Evolutionary conservation across 1,284 basidiomycete species (phyloP).

Genomic region (Ceratobasidium sp.): DNA sequence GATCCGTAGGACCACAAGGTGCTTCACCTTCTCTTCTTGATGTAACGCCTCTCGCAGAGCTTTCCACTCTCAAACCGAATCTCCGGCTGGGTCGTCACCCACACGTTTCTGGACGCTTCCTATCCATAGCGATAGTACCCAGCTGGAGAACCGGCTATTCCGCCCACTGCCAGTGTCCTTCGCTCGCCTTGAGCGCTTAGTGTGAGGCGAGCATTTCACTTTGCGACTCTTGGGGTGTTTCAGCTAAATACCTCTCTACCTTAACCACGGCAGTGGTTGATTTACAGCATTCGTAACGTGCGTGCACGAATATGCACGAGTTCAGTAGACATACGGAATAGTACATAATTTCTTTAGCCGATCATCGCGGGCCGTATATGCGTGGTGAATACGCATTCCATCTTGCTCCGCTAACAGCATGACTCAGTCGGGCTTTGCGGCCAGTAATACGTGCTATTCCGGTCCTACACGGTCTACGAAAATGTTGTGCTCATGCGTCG

Average conservation of each 20-base stretch:
- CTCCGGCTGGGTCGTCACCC: background rate
- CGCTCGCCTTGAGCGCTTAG: background rate
- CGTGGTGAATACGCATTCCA: background rate
- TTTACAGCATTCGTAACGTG: too few species aligned
- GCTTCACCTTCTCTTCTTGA: constrained; percentile 24
- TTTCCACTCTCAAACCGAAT: background rate
- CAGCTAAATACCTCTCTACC: background rate
- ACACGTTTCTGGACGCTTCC: constrained; percentile 7
- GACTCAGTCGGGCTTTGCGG: background rate
- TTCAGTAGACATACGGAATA: background rate
- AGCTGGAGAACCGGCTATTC: background rate
- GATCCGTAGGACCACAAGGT: constrained; percentile 1
- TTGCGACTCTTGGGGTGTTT: background rate
- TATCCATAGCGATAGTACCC: background rate
- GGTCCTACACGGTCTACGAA: background rate
- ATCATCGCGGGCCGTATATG: background rate
- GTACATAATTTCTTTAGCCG: background rate
- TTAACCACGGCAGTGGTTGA: too few species aligned
- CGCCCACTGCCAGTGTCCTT: background rate
- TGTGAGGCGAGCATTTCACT: background rate
- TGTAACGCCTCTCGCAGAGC: background rate
- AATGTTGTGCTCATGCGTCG: background rate
- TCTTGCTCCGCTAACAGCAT: background rate
- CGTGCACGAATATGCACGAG: background rate
- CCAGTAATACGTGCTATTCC: background rate